Evolutionary conservation across 768 basidiomycete species (phyloP).

Genomic region (Russula compacta): DNA sequence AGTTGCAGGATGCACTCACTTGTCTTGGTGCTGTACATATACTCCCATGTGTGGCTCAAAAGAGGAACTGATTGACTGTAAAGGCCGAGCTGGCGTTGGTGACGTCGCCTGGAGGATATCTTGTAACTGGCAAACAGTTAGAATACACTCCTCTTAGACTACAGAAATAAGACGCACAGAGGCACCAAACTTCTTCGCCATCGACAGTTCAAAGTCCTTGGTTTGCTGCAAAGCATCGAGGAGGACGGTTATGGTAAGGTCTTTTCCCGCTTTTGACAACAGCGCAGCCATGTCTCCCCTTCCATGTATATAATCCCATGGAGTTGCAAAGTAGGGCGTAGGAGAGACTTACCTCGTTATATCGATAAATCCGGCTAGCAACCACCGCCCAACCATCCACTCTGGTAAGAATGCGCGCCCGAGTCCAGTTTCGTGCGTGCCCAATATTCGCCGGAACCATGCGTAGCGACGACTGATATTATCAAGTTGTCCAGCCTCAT

Average conservation of each 20-base stretch:
- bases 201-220: constrained; percentile 76
- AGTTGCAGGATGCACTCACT: constrained; percentile 37
- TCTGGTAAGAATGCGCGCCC: constrained; percentile 72
- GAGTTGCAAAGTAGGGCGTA: background rate
- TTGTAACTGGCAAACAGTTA: constrained; percentile 38
- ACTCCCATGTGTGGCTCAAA: constrained; percentile 91
- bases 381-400: constrained; percentile 79
- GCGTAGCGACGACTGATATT: constrained; percentile 89
- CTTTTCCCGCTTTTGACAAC: constrained; percentile 66
- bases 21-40: constrained; percentile 95
- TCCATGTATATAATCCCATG: background rate
- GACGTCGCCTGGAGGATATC: constrained; percentile 52
- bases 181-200: constrained; percentile 75
- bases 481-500: constrained; percentile 95
- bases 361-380: constrained; percentile 81
- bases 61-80: constrained; percentile 70
- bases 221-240: constrained; percentile 83
- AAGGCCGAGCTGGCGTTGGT: constrained; percentile 39
- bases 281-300: constrained; percentile 82
- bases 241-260: constrained; percentile 65
- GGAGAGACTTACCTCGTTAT: constrained; percentile 60
- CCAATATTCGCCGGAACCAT: constrained; percentile 84
- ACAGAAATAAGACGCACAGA: constrained; percentile 36
- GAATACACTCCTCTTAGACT: background rate
- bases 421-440: constrained; percentile 81